Conservation (phyloP, 2,329 filamentous ascomycete species). For the Apiospora saccharicola region DNA sequence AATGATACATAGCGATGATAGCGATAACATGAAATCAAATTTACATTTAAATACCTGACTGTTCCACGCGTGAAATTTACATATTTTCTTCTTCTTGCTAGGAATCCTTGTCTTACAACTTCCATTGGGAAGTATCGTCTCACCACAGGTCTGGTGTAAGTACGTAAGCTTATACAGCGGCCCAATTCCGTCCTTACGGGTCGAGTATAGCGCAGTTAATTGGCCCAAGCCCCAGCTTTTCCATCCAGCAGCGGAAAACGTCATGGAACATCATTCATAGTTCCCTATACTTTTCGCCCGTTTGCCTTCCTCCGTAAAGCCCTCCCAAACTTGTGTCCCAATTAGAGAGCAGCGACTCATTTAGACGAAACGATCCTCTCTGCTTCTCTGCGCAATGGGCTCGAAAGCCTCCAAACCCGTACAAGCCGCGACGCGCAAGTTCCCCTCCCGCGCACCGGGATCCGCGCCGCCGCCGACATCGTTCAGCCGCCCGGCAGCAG, state of each 20-base stretch:
- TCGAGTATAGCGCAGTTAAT: neutral
- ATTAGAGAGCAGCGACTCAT: neutral
- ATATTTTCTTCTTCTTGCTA: too few species aligned
- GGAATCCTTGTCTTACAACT: too few species aligned
- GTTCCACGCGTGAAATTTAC: neutral
- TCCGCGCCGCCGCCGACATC: slow-evolving; percentile 33
- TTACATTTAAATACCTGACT: neutral
- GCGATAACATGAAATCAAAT: slow-evolving; percentile 1
- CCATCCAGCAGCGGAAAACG: slow-evolving; percentile 29
- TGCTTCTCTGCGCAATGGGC: slow-evolving; percentile 46
- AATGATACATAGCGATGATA: neutral
- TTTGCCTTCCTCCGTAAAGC: neutral
- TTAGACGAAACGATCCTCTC: neutral
- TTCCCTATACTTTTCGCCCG: neutral
- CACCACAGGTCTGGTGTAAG: neutral
- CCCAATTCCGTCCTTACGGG: neutral
- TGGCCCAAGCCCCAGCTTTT: slow-evolving; percentile 26
- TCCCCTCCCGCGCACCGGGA: slow-evolving; percentile 49
- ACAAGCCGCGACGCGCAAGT: slow-evolving; percentile 51
- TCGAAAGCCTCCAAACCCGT: slow-evolving; percentile 55
- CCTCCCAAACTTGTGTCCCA: neutral
- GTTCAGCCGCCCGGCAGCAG: neutral
- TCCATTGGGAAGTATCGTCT: neutral
- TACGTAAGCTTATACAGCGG: neutral
- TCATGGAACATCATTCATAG: slow-evolving; percentile 29